Percentiles rank a stretch among this genome's conserved stretches.
phyloP scores from a whole-genome alignment of 768 basidiomycete genomes.

The Porpolomopsis calyptriformis region DNA sequence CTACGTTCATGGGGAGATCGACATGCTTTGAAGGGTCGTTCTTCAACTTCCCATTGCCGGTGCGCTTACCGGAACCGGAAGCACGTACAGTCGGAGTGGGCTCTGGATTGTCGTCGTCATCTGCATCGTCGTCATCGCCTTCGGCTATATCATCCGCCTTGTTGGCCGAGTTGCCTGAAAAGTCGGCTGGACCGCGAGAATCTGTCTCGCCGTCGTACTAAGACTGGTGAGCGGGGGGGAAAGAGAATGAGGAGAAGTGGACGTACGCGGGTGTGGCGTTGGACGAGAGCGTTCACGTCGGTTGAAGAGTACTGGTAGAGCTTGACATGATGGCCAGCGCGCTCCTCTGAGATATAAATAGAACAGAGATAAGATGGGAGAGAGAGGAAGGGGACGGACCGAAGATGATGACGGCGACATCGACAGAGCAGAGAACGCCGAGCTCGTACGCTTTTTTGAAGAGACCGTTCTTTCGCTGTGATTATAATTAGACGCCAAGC shows the following conservation, averaged over 20 bases:
- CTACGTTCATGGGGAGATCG: constrained; percentile 4
- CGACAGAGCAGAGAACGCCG: constrained; percentile 82
- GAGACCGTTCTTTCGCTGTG: constrained; percentile 77
- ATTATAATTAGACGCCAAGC: too few species aligned
- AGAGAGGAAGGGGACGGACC: constrained; percentile 21
- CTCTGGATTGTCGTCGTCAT: constrained; percentile 30
- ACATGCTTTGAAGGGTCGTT: constrained; percentile 11
- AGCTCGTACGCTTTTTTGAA: constrained; percentile 90
- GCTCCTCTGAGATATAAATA: constrained; percentile 57
- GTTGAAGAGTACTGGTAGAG: constrained; percentile 73
- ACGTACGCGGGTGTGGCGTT: constrained; percentile 45
- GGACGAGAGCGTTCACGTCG: constrained; percentile 60
- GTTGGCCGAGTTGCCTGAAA: constrained; percentile 25
- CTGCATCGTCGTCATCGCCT: constrained; percentile 33
- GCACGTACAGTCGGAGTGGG: constrained; percentile 10
- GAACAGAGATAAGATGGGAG: constrained; percentile 16
- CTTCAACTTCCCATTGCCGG: constrained; percentile 25
- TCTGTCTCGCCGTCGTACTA: constrained; percentile 44
- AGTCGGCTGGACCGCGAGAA: constrained; percentile 35
- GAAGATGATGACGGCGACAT: constrained; percentile 82
- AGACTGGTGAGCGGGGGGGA: background rate
- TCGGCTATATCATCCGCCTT: constrained; percentile 26
- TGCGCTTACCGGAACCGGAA: constrained; percentile 18
- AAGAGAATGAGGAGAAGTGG: constrained; percentile 10
- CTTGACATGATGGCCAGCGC: constrained; percentile 69